Conservation (phyloP, 768 basidiomycete genomes). For the Butyriboletus loyo region DNA sequence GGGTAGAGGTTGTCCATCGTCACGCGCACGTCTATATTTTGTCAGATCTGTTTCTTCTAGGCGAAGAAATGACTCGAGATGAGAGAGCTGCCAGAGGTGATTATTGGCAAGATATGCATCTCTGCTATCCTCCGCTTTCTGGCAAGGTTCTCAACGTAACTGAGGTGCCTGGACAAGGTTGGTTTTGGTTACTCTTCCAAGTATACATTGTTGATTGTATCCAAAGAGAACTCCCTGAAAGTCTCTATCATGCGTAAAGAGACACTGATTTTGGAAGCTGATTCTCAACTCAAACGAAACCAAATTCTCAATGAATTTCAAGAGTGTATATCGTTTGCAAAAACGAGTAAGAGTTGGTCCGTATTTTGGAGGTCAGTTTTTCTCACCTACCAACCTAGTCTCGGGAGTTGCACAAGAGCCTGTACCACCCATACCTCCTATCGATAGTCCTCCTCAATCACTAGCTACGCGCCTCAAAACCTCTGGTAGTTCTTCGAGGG, state of each 20-base stretch:
- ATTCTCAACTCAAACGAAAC: constrained; percentile 58
- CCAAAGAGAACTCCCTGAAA: constrained; percentile 65
- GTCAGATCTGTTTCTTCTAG: constrained; percentile 89
- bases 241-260: constrained; percentile 90
- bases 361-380: neutral
- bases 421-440: constrained; percentile 62
- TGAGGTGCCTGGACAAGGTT: constrained; percentile 60
- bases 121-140: constrained; percentile 92
- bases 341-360: constrained; percentile 49
- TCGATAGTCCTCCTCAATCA: constrained; percentile 34
- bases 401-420: constrained; percentile 59
- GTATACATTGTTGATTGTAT: constrained; percentile 11
- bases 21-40: constrained; percentile 85
- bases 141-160: constrained; percentile 85
- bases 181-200: constrained; percentile 24
- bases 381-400: constrained; percentile 36
- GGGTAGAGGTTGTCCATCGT: constrained; percentile 68
- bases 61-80: constrained; percentile 74
- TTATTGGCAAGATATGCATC: constrained; percentile 80
- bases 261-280: constrained; percentile 61
- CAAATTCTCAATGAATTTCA: constrained; percentile 65
- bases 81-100: constrained; percentile 50
- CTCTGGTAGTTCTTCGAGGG: constrained; percentile 1
- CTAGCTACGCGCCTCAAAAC: constrained; percentile 6
- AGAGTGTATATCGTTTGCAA: constrained; percentile 83